phyloP scores from a whole-genome alignment of 2,329 filamentous ascomycete species.

The Aureobasidium sp. region DNA sequence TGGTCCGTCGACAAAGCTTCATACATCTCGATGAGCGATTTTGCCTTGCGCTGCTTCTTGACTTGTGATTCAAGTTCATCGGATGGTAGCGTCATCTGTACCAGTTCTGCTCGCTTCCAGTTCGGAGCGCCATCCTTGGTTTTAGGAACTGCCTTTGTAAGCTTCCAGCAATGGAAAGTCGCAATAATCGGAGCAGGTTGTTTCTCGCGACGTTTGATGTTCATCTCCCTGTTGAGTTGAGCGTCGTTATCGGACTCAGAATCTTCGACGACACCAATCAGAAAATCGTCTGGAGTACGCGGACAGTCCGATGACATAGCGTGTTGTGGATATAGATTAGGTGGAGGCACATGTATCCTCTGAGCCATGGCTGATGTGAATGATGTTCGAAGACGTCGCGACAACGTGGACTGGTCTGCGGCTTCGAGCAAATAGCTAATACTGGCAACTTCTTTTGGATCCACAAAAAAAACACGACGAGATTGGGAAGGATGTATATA shows the following conservation, averaged over 20 bases:
- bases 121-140: background rate
- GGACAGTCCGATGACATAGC: background rate
- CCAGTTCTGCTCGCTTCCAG: conserved; percentile 6
- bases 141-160: background rate
- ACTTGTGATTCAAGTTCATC: conserved; percentile 4
- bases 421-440: background rate
- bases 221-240: background rate
- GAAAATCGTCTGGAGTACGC: background rate
- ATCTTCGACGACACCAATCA: background rate
- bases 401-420: background rate
- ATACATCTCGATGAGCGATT: conserved; percentile 1
- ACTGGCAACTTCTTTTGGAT: background rate
- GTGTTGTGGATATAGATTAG: background rate
- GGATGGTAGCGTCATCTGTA: background rate
- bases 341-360: background rate
- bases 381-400: background rate
- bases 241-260: background rate
- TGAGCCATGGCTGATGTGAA: background rate
- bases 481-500: too few species aligned
- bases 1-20: conserved; percentile 1
- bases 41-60: background rate
- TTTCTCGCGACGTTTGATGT: background rate
- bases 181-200: background rate
- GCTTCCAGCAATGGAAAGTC: conserved; percentile 3
- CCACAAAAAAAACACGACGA: background rate